Conservation (phyloP, 768 basidiomycete genomes). For the Termitomyces titanicus region DNA sequence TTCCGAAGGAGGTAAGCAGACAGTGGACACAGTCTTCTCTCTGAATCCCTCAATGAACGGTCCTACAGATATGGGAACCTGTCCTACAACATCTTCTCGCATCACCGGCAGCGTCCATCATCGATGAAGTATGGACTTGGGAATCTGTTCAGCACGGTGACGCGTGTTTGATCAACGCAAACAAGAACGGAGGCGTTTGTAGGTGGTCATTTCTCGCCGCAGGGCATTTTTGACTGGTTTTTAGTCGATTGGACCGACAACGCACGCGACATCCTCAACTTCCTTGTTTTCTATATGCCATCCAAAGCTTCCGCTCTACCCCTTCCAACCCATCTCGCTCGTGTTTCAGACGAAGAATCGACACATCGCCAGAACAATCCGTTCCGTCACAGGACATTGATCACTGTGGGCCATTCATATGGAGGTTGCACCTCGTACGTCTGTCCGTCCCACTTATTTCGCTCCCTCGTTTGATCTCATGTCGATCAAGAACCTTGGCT, state of each 20-base stretch:
- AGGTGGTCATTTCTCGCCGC: slow-evolving; percentile 19
- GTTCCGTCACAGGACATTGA: slow-evolving; percentile 48
- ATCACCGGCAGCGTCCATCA: slow-evolving; percentile 28
- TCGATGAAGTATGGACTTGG: slow-evolving; percentile 78
- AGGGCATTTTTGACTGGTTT: not conserved
- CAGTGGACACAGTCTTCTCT: not conserved
- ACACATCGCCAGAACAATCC: slow-evolving; percentile 42
- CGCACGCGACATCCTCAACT: slow-evolving; percentile 73
- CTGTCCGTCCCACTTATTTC: not conserved
- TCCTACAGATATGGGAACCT: slow-evolving; percentile 74
- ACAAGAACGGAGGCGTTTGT: slow-evolving; percentile 57
- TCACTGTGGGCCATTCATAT: slow-evolving; percentile 81
- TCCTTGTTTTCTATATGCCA: slow-evolving; percentile 68
- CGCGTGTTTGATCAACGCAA: slow-evolving; percentile 66
- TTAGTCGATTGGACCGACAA: slow-evolving; percentile 79
- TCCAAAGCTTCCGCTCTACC: slow-evolving; percentile 22
- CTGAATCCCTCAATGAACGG: not conserved
- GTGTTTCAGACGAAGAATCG: slow-evolving; percentile 40
- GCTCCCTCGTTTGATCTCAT: not conserved
- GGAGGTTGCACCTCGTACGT: slow-evolving; percentile 77
- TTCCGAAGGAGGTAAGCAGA: slow-evolving; percentile 73
- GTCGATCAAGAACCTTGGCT: slow-evolving; percentile 38
- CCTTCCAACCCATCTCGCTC: slow-evolving; percentile 53
- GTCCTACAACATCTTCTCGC: slow-evolving; percentile 51
- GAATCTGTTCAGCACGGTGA: slow-evolving; percentile 88